Evolutionary conservation across 169 alveolate species (phyloP).

Genomic region (Neospora caninum): DNA sequence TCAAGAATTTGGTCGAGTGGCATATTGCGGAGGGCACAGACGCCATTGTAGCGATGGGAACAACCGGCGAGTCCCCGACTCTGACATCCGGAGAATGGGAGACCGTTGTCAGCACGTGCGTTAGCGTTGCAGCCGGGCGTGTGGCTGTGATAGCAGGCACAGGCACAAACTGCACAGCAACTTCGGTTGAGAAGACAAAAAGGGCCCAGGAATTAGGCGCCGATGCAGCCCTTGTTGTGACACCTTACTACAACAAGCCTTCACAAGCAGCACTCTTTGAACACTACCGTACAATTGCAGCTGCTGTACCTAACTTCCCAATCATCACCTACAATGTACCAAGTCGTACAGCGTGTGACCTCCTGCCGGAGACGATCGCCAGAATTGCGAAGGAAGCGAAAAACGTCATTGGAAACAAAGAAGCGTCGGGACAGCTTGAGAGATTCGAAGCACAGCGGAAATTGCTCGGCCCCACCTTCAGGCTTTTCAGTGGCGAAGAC

Average conservation of each 20-base stretch:
- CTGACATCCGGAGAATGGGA: background rate
- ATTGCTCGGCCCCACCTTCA: background rate
- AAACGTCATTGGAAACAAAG: slow-evolving; percentile 26
- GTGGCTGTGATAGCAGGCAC: slow-evolving; percentile 45
- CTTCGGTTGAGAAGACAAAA: slow-evolving; percentile 7
- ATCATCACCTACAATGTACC: slow-evolving; percentile 50
- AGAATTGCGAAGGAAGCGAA: background rate
- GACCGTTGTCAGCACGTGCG: background rate
- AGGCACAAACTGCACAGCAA: slow-evolving; percentile 37
- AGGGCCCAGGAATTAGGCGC: slow-evolving; percentile 27
- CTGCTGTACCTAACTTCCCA: slow-evolving; percentile 43
- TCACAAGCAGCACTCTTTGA: slow-evolving; percentile 3
- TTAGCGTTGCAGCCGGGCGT: background rate
- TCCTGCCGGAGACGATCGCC: slow-evolving; percentile 42
- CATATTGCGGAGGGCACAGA: slow-evolving; percentile 45
- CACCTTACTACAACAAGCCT: slow-evolving; percentile 52
- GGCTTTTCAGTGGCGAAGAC: slow-evolving; percentile 9
- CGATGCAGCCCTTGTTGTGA: slow-evolving; percentile 45
- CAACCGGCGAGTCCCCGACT: slow-evolving; percentile 49
- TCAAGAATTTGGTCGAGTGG: slow-evolving; percentile 32
- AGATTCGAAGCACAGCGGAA: background rate
- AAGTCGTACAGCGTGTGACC: slow-evolving; percentile 12
- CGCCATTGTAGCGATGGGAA: slow-evolving; percentile 15
- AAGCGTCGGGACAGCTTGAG: slow-evolving; percentile 15
- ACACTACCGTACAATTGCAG: slow-evolving; percentile 23